Conservation (phyloP, 208 protist genomes). For the Wallacemonas sp. region DNA sequence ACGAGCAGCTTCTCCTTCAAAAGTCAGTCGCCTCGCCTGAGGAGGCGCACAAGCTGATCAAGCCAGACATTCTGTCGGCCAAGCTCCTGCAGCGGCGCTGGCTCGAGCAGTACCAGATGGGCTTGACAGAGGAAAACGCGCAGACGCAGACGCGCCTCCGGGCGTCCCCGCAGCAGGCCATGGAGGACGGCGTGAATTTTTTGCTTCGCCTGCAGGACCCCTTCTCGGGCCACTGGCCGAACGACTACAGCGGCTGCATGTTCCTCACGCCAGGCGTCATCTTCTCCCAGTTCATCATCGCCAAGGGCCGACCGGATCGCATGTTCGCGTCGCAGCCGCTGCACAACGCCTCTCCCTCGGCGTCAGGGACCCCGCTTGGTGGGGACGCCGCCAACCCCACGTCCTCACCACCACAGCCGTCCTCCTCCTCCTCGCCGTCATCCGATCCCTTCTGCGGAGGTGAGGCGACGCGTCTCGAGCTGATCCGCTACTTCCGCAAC, state of each 20-base stretch:
- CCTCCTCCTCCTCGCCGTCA: slow-evolving; percentile 28
- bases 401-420: too few relatives aligned
- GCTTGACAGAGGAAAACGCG: slow-evolving; percentile 26
- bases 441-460: slow-evolving; percentile 29
- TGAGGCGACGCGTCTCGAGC: slow-evolving; percentile 68
- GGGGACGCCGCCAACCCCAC: too few relatives aligned
- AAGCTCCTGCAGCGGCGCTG: slow-evolving; percentile 45
- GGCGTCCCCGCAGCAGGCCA: slow-evolving; percentile 30
- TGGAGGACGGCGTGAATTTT: slow-evolving; percentile 75
- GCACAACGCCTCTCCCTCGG: slow-evolving; percentile 33
- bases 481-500: slow-evolving; percentile 95
- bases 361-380: too few relatives aligned
- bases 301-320: slow-evolving; percentile 39
- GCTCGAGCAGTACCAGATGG: slow-evolving; percentile 77
- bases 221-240: slow-evolving; percentile 97
- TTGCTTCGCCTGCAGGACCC: slow-evolving; percentile 80
- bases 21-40: slow-evolving; percentile 18
- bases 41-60: slow-evolving; percentile 10
- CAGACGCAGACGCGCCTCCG: slow-evolving; percentile 14
- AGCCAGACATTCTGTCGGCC: slow-evolving; percentile 32
- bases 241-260: slow-evolving; percentile 97
- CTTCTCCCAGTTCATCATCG: slow-evolving; percentile 92
- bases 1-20: slow-evolving; percentile 25
- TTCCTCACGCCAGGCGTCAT: slow-evolving; percentile 94
- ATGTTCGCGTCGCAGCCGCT: slow-evolving; percentile 77